Evolutionary conservation across 2,329 filamentous ascomycete species (phyloP).

Genomic region (Colletotrichum sojae): DNA sequence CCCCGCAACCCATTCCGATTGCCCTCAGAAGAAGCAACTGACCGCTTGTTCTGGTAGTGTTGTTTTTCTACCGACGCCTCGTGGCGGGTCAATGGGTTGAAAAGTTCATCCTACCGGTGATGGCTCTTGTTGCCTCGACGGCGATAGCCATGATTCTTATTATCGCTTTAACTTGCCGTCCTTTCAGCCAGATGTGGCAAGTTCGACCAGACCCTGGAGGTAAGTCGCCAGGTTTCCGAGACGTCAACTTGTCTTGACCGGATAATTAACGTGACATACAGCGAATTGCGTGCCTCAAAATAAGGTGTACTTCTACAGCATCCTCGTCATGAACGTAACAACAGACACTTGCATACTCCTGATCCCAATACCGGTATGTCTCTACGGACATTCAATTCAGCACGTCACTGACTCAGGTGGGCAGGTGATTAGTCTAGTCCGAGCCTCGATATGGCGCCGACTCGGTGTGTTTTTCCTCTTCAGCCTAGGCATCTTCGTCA

Average conservation of each 20-base stretch:
- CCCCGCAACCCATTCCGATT: not conserved
- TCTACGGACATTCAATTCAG: fast-evolving
- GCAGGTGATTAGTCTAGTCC: constrained; percentile 47
- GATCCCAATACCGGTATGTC: constrained; percentile 51
- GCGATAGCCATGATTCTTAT: constrained; percentile 47
- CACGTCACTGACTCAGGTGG: not conserved
- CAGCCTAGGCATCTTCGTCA: constrained; percentile 51
- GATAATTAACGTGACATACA: not conserved
- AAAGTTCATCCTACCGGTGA: constrained; percentile 52
- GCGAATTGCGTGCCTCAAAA: constrained; percentile 51
- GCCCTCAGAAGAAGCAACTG: too few species aligned
- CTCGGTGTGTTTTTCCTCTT: constrained; percentile 51
- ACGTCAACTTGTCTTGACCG: not conserved
- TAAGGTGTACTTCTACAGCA: constrained; percentile 48
- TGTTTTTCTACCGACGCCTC: constrained; percentile 56
- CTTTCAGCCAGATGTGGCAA: constrained; percentile 52
- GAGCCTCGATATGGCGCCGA: constrained; percentile 48
- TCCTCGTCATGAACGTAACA: constrained; percentile 50
- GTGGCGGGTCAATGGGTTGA: constrained; percentile 53
- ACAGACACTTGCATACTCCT: constrained; percentile 53
- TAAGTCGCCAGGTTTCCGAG: constrained; percentile 40
- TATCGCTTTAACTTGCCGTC: constrained; percentile 49
- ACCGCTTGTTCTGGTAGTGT: constrained; percentile 41
- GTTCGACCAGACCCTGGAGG: constrained; percentile 55
- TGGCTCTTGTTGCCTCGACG: constrained; percentile 48